phyloP scores from a whole-genome alignment of 225 moss, liverwort and hornwort species.

The Thuidium tamariscinum region DNA sequence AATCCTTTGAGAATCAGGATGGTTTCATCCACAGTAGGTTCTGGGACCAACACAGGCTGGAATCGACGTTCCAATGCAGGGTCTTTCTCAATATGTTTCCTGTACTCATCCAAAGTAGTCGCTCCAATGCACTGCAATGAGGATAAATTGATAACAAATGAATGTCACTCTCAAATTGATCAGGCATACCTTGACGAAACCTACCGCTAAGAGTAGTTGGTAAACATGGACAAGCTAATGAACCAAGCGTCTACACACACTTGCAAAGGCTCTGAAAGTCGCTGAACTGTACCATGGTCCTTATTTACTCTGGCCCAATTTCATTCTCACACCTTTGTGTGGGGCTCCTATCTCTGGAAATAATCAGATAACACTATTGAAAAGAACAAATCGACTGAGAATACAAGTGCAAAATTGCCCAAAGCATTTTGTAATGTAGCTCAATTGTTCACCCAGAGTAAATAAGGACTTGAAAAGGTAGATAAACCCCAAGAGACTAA shows the following conservation, averaged over 20 bases:
- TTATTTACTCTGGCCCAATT: background rate
- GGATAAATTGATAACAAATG: background rate
- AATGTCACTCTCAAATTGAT: background rate
- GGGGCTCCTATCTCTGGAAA: background rate
- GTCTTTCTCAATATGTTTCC: conserved; percentile 98
- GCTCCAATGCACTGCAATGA: conserved; percentile 84
- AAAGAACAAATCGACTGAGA: background rate
- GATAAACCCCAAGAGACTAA: background rate
- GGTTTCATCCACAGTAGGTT: conserved; percentile 87
- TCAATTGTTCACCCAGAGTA: background rate
- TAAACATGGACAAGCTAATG: background rate
- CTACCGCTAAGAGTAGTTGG: background rate
- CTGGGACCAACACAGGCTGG: conserved; percentile 92
- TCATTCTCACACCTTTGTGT: background rate
- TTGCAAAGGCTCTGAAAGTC: background rate
- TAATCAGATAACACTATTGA: background rate
- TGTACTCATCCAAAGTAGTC: conserved; percentile 92
- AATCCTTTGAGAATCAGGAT: conserved; percentile 85
- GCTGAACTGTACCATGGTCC: background rate
- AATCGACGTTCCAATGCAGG: conserved; percentile 94
- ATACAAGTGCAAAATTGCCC: background rate
- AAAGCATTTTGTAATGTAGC: background rate
- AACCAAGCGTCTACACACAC: background rate
- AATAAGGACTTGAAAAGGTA: background rate
- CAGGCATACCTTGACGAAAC: background rate